A percentile compares a stretch with the other conserved stretches of the same genome.
Evolutionary conservation across 2,329 filamentous ascomycete genomes (phyloP).

Genomic region (Cladosporium sp.): DNA sequence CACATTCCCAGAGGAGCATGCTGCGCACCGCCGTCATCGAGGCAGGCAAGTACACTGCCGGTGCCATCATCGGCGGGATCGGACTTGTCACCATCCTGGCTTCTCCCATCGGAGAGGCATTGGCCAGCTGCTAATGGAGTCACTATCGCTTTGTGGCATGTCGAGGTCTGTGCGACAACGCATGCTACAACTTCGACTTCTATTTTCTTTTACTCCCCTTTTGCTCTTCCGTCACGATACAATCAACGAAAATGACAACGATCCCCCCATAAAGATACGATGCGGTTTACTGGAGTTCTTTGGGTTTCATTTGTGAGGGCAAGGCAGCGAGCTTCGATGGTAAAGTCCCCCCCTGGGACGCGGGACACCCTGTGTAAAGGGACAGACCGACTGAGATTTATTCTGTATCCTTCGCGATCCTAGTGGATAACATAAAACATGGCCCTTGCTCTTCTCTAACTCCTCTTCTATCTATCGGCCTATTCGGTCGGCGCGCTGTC

Average conservation of each 20-base stretch:
- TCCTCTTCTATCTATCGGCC: no score
- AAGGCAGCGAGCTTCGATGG: not conserved
- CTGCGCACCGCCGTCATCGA: conserved; percentile 19
- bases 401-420: no score
- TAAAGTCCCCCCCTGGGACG: no score
- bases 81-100: conserved; percentile 31
- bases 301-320: not conserved
- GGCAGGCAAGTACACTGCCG: conserved; percentile 24
- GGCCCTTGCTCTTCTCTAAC: no score
- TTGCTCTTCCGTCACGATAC: not conserved
- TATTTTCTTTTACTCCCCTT: not conserved
- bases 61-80: conserved; percentile 27
- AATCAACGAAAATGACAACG: not conserved
- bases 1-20: conserved; percentile 7
- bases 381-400: no score
- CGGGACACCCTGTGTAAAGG: no score
- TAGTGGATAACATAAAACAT: no score
- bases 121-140: conserved; percentile 25
- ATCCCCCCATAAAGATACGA: not conserved
- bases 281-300: not conserved
- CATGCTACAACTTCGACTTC: not conserved
- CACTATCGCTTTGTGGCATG: not conserved
- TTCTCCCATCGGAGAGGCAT: conserved; percentile 28
- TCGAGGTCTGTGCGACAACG: not conserved
- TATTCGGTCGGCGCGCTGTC: no score